phyloP scores from a whole-genome alignment of 129 eudicot species.

The Deinandra increscens region DNA sequence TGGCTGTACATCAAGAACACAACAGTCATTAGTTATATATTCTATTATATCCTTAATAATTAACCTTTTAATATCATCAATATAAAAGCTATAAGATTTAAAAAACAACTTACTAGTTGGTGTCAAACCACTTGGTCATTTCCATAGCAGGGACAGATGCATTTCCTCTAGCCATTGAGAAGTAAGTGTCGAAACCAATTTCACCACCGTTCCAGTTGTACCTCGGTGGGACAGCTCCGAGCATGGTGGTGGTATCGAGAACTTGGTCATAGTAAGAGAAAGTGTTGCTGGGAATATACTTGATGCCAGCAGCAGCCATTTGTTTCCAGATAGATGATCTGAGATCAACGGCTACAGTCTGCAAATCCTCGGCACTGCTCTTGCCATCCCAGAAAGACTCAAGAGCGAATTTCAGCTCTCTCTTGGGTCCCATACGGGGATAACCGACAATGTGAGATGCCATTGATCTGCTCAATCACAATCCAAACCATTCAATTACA shows the following conservation, averaged over 20 bases:
- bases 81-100: background rate
- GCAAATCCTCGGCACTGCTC: slow-evolving; percentile 90
- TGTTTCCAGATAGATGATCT: slow-evolving; percentile 97
- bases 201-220: slow-evolving; percentile 96
- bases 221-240: slow-evolving; percentile 92
- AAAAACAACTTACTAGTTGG: slow-evolving; percentile 88
- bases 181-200: slow-evolving; percentile 89
- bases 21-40: background rate
- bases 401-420: slow-evolving; percentile 97
- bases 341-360: slow-evolving; percentile 85
- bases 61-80: background rate
- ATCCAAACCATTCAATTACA: slow-evolving; percentile 13
- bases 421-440: slow-evolving; percentile 99
- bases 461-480: slow-evolving; percentile 55
- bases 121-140: slow-evolving; percentile 99
- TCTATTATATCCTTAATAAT: background rate
- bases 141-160: slow-evolving; percentile 99
- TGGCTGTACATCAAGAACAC: slow-evolving; percentile 60
- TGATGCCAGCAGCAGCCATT: slow-evolving; percentile 90
- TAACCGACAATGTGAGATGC: slow-evolving; percentile 98
- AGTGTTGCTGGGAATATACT: slow-evolving; percentile 97
- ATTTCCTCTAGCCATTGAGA: slow-evolving; percentile 99
- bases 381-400: slow-evolving; percentile 99
- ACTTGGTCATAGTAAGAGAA: slow-evolving; percentile 94
- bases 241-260: slow-evolving; percentile 94